These are phyloP conservation scores for Phaeosphaeriaceae sp. DNA, from an alignment of 2,329 filamentous ascomycete species.

Conservation along the genomic window DNA sequence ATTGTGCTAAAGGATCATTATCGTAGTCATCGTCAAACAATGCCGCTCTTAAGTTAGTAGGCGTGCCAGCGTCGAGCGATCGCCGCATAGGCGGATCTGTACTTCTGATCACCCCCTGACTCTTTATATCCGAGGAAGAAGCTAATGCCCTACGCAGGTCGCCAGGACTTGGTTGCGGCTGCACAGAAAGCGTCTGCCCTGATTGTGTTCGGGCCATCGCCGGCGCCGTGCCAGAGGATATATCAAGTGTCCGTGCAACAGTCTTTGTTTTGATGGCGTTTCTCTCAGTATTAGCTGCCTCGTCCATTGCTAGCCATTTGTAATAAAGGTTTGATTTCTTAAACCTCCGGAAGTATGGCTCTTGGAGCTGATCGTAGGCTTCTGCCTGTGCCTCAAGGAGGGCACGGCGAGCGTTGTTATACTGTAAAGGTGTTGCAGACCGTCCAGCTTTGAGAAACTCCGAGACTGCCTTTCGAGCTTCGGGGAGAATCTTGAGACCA, in stretches of 20 bases:
- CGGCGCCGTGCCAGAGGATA: constrained; percentile 35
- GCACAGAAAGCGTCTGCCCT: constrained; percentile 46
- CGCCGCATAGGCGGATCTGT: constrained; percentile 60
- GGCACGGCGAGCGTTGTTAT: constrained; percentile 79
- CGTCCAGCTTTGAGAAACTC: constrained; percentile 81
- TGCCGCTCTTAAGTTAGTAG: constrained; percentile 53
- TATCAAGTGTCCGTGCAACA: constrained; percentile 36
- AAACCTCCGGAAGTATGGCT: constrained; percentile 80
- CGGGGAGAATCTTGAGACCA: constrained; percentile 77
- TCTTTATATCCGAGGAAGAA: constrained; percentile 66
- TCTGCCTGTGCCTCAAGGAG: constrained; percentile 82
- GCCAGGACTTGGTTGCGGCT: constrained; percentile 46
- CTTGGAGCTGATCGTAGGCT: constrained; percentile 83
- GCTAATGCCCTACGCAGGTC: constrained; percentile 66
- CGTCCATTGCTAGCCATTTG: constrained; percentile 91
- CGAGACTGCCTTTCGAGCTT: constrained; percentile 72
- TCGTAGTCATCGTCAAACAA: constrained; percentile 85
- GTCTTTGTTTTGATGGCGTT: constrained; percentile 33
- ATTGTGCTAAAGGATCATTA: constrained; percentile 75
- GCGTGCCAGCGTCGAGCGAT: constrained; percentile 71
- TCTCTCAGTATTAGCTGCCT: constrained; percentile 55
- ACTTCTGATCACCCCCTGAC: constrained; percentile 54
- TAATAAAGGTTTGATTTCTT: constrained; percentile 94
- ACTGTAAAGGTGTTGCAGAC: constrained; percentile 78
- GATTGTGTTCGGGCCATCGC: constrained; percentile 56